These are phyloP conservation scores for Cutaneotrichosporon curvatum DNA, from an alignment of 1,284 basidiomycete genomes.

Conservation along the genomic window DNA sequence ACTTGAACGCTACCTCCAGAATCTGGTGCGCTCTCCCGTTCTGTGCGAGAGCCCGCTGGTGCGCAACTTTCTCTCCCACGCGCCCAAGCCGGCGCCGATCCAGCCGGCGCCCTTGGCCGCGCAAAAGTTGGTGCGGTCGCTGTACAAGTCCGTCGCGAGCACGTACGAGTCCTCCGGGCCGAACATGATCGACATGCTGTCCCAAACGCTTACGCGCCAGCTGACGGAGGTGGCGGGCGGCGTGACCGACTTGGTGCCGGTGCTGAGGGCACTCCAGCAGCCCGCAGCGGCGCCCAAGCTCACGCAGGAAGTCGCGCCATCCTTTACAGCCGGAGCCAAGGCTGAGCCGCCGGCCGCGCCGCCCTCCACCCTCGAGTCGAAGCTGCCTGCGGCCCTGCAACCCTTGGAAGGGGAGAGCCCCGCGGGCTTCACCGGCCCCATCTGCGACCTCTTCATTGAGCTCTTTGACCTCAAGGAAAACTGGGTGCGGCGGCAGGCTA, in stretches of 20 bases:
- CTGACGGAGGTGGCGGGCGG: constrained; percentile 75
- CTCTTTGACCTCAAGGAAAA: constrained; percentile 92
- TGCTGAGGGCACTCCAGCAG: neutral
- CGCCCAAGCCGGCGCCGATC: constrained; percentile 2
- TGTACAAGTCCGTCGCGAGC: constrained; percentile 72
- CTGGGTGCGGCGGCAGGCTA: constrained; percentile 92
- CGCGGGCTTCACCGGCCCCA: constrained; percentile 81
- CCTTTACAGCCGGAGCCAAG: neutral
- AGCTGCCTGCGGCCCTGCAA: constrained; percentile 55
- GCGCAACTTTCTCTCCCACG: constrained; percentile 73
- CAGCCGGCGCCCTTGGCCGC: constrained; percentile 49
- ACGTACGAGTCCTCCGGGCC: constrained; percentile 56
- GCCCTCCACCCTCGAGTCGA: constrained; percentile 2
- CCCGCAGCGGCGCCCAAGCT: too few species aligned
- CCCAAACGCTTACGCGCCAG: constrained; percentile 62
- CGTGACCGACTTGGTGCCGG: constrained; percentile 55
- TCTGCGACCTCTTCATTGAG: constrained; percentile 85
- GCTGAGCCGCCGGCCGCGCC: too few species aligned
- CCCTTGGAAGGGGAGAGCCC: constrained; percentile 70
- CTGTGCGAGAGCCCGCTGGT: constrained; percentile 79
- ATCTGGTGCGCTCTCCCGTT: constrained; percentile 60
- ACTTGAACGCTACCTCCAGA: constrained; percentile 82
- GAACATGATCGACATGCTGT: constrained; percentile 85
- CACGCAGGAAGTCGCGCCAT: neutral
- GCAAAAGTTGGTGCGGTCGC: constrained; percentile 63